Evolutionary conservation across 768 basidiomycete species (phyloP), one percentile per base, ranked within the genome.

Genomic region (Boletus eberwhitei): DNA sequence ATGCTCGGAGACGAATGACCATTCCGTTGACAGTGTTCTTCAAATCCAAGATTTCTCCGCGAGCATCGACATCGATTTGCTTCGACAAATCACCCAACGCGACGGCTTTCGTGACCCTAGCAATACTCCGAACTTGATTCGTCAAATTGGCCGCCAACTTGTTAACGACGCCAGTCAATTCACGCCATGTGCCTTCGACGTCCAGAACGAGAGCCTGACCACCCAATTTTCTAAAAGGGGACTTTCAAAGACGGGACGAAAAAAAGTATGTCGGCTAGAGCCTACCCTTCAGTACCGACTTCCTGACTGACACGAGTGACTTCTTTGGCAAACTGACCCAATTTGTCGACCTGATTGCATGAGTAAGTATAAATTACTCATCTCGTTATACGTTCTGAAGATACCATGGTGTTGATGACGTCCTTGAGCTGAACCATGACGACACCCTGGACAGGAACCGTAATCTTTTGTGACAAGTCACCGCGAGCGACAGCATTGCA

Each of bases 151-250:
- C 84, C 8, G 87, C 87, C 59, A 91, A 71, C 67, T 88, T 87
- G 73, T 91, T 91, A 65, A 91, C 88, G 44, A 88, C 87, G 55
- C 84, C 86, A 0, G 90, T 92, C 52, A 91, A 72, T 70, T 92
- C 87, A 40, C 85, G 79, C 90, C 90, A 92, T n/a, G 88, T 90
- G 26, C 93, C 93, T 75, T 93, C 89, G 47, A 93, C 92, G 54
- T 92, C 90, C 26, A 89, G 71, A 17, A 95, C 93, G 55, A 87
- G 77, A 22, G 92, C 91, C 64, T 93, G 90, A 13, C 90, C 90
- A 46, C 91, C 91, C 49, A 93, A 76, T 81, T 90, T 89, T 3
- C 76, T 83, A 71, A 69, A 45, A 14, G 31, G 12, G 29, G 17
- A 4, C 36, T 6, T 38, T 67, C 50, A 59, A 37, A 42, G 64